Conservation (phyloP, 495 filamentous ascomycete genomes). For the Darksidea phi region DNA sequence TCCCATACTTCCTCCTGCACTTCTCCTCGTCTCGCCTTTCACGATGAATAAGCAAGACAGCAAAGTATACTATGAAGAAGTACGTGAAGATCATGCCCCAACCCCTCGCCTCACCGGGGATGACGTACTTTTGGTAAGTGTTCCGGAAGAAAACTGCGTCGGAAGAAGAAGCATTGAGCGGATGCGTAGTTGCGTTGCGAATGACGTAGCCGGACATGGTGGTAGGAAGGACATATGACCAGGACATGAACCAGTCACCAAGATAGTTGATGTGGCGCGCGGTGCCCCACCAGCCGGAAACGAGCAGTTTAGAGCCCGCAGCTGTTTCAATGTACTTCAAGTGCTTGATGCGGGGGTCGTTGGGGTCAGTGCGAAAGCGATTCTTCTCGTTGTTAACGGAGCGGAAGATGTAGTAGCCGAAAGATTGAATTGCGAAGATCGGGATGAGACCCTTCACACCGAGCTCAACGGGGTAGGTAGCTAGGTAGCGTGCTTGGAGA, state of each 20-base stretch:
- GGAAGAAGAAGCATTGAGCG: constrained; percentile 19
- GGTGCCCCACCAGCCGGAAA: constrained; percentile 91
- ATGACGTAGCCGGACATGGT: constrained; percentile 77
- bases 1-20: constrained; percentile 87
- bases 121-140: constrained; percentile 43
- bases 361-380: constrained; percentile 82
- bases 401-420: constrained; percentile 87
- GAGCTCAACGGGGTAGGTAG: constrained; percentile 75
- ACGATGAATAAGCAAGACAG: constrained; percentile 83
- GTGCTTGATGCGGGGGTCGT: constrained; percentile 74
- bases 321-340: constrained; percentile 87
- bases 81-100: constrained; percentile 89
- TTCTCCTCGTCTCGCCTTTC: constrained; percentile 90
- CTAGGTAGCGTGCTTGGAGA: constrained; percentile 82
- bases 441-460: constrained; percentile 61
- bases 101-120: constrained; percentile 69
- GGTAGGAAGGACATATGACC: constrained; percentile 89
- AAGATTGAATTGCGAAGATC: constrained; percentile 61
- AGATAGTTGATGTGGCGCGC: constrained; percentile 95
- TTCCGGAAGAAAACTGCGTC: constrained; percentile 46
- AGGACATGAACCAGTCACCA: constrained; percentile 94
- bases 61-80: constrained; percentile 95
- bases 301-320: constrained; percentile 74
- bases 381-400: constrained; percentile 92
- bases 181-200: constrained; percentile 41